Evolutionary conservation across 805 yeast species (phyloP).

Genomic region (Candida peoriensis): DNA sequence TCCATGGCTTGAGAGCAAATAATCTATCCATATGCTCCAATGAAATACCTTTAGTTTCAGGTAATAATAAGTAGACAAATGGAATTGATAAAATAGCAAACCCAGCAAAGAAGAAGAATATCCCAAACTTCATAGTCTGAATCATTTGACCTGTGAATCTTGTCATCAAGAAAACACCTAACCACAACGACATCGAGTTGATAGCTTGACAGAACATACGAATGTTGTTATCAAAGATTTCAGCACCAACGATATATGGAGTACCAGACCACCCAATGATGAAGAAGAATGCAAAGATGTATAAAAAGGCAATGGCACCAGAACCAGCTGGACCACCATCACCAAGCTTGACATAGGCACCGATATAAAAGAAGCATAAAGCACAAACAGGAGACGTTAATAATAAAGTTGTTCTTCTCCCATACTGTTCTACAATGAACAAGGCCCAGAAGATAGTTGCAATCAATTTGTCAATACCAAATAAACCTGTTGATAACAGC

Average conservation of each 20-base stretch:
- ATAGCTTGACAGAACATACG: conserved; percentile 8
- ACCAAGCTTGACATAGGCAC: conserved; percentile 14
- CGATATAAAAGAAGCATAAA: conserved; percentile 13
- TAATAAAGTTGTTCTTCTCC: conserved; percentile 11
- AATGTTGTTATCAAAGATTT: conserved; percentile 13
- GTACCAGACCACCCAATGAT: conserved; percentile 15
- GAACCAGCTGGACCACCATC: conserved; percentile 8
- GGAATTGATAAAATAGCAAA: conserved; percentile 12
- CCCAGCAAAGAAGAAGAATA: conserved; percentile 20
- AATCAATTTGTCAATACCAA: conserved; percentile 46
- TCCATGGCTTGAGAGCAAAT: conserved; percentile 16
- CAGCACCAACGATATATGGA: conserved; percentile 16
- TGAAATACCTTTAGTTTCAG: conserved; percentile 41
- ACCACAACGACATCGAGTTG: conserved; percentile 15
- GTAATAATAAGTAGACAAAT: conserved; percentile 33
- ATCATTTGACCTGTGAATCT: conserved; percentile 15
- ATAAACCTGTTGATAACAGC: conserved; percentile 46
- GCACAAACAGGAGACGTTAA: conserved; percentile 9
- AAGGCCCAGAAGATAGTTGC: conserved; percentile 11
- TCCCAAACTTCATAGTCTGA: conserved; percentile 11
- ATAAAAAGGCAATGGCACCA: conserved; percentile 15
- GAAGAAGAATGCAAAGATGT: conserved; percentile 16
- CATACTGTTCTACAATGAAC: conserved; percentile 13
- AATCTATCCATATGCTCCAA: conserved; percentile 38
- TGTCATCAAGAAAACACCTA: conserved; percentile 16